Percentiles rank a stretch among this genome's conserved stretches.
These are phyloP conservation scores for Mycena haematopus DNA, from an alignment of 768 basidiomycete genomes.

Conservation along the genomic window DNA sequence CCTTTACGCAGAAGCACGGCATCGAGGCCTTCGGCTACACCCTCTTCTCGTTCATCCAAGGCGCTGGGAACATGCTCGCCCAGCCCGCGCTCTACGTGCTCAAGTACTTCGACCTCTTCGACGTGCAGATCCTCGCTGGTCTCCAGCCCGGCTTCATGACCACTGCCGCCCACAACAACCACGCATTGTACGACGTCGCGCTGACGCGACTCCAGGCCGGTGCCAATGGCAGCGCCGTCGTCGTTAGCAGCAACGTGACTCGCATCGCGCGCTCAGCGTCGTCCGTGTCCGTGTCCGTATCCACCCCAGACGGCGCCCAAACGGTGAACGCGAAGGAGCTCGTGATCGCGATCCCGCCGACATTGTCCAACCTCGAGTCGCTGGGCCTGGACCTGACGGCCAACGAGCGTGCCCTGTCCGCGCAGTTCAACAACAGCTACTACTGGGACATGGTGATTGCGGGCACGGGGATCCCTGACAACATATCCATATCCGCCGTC, in stretches of 20 bases:
- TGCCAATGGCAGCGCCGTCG: conserved; percentile 5
- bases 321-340: conserved; percentile 14
- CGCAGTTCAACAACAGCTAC: conserved; percentile 10
- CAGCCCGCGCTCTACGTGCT: conserved; percentile 8
- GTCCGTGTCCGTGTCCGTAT: not conserved
- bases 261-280: not conserved
- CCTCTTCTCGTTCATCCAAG: not conserved
- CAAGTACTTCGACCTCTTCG: conserved; percentile 11
- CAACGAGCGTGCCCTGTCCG: conserved; percentile 8
- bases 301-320: not conserved
- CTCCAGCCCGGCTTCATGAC: conserved; percentile 7
- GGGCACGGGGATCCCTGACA: conserved; percentile 11
- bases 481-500: conserved; percentile 6
- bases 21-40: conserved; percentile 9
- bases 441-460: conserved; percentile 9
- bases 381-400: conserved; percentile 9
- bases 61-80: conserved; percentile 8
- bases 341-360: conserved; percentile 14
- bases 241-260: not conserved
- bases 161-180: conserved; percentile 10
- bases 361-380: conserved; percentile 6
- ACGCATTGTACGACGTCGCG: conserved; percentile 5
- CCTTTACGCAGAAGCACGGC: conserved; percentile 6
- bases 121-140: conserved; percentile 6
- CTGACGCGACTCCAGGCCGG: conserved; percentile 4